Percentiles rank a stretch among this genome's conserved stretches.
phyloP scores from a whole-genome alignment of 305 asterid genomes.

The Withania somnifera region DNA sequence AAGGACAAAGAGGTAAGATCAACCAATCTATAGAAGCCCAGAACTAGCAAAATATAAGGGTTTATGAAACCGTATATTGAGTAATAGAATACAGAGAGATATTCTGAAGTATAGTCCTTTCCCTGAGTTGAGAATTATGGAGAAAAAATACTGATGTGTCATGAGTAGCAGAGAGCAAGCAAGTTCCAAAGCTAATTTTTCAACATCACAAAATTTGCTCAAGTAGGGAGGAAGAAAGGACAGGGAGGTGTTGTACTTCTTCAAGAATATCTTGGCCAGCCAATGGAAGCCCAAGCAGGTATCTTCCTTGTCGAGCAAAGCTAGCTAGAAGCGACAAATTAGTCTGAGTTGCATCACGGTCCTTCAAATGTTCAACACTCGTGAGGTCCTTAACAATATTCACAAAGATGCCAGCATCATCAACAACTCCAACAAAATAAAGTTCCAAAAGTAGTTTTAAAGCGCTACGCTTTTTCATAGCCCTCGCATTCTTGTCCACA shows the following conservation, averaged over 20 bases:
- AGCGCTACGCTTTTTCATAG: slow-evolving; percentile 97
- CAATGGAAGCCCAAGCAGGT: slow-evolving; percentile 74
- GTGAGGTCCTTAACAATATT: slow-evolving; percentile 88
- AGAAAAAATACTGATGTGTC: neutral
- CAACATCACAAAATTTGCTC: neutral
- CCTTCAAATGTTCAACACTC: slow-evolving; percentile 77
- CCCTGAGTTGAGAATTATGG: neutral
- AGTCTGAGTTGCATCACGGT: slow-evolving; percentile 92
- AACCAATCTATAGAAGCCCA: neutral
- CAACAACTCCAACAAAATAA: slow-evolving; percentile 87
- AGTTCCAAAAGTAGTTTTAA: slow-evolving; percentile 95
- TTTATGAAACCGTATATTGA: neutral
- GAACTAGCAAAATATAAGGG: neutral
- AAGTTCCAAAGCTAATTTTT: neutral
- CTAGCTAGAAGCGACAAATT: slow-evolving; percentile 93
- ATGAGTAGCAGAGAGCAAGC: neutral
- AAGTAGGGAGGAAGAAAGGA: neutral
- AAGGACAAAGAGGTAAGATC: neutral
- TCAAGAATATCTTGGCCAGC: slow-evolving; percentile 77
- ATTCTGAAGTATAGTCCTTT: neutral
- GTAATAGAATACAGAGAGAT: neutral
- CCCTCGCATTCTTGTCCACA: slow-evolving; percentile 76
- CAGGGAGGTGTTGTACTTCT: slow-evolving; percentile 40
- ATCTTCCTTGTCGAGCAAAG: slow-evolving; percentile 97
- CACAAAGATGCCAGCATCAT: slow-evolving; percentile 62